Conservation (phyloP, 2,329 filamentous ascomycete species). For the Hortaea sp. region DNA sequence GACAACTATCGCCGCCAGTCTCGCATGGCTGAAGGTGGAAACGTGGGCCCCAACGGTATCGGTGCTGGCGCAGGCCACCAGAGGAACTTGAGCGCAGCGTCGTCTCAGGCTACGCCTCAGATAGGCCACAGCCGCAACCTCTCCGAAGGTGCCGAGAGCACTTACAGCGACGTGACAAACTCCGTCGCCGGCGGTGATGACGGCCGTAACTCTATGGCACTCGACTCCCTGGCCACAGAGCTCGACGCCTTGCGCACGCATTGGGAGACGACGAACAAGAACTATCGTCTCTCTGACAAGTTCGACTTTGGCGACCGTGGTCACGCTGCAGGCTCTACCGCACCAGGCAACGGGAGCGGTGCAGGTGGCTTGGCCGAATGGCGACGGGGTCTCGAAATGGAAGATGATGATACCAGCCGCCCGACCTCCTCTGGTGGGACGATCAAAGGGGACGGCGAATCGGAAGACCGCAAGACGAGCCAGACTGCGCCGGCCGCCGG, state of each 20-base stretch:
- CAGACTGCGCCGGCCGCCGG: too few species aligned
- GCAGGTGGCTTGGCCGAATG: slow-evolving; percentile 66
- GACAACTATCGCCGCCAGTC: slow-evolving; percentile 83
- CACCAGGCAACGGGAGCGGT: slow-evolving; percentile 14
- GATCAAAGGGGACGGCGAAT: neutral
- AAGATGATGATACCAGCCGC: slow-evolving; percentile 12
- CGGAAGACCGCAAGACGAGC: neutral
- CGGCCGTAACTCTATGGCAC: slow-evolving; percentile 30
- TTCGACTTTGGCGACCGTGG: too few species aligned
- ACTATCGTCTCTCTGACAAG: too few species aligned
- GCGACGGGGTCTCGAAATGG: slow-evolving; percentile 62
- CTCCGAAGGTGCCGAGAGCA: slow-evolving; percentile 51
- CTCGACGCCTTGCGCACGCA: slow-evolving; percentile 81
- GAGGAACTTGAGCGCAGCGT: slow-evolving; percentile 39
- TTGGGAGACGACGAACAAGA: slow-evolving; percentile 77
- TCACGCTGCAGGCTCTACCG: too few species aligned
- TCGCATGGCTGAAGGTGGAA: slow-evolving; percentile 24
- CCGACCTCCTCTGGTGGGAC: slow-evolving; percentile 5
- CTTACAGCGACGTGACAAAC: neutral
- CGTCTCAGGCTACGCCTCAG: slow-evolving; percentile 26
- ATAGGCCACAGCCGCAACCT: slow-evolving; percentile 40
- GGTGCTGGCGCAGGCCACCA: slow-evolving; percentile 26
- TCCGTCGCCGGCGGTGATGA: neutral
- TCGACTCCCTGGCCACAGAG: slow-evolving; percentile 86
- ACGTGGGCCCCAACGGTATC: slow-evolving; percentile 14